A percentile compares a stretch with the other conserved stretches of the same genome.
These are phyloP conservation scores for Lentinula novae-zelandiae DNA, from an alignment of 1,284 basidiomycete genomes.

Conservation along the genomic window DNA sequence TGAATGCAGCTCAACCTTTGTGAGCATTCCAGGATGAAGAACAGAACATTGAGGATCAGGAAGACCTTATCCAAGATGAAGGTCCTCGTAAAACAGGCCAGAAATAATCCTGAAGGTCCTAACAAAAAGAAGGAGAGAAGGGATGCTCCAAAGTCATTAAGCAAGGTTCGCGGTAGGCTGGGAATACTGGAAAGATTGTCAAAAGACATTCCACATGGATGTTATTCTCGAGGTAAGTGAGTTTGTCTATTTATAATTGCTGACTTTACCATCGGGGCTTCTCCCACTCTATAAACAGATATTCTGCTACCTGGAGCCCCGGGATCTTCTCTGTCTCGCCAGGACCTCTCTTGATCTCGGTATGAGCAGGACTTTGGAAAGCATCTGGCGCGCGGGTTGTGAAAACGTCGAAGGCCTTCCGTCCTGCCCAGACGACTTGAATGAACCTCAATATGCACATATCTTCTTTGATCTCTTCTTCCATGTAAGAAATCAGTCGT, in stretches of 20 bases:
- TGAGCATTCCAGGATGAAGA: neutral
- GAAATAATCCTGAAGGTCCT: too few relatives aligned
- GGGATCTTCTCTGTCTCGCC: conserved; percentile 25
- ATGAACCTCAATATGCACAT: conserved; percentile 10
- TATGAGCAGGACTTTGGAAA: conserved; percentile 18
- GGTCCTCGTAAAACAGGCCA: too few relatives aligned
- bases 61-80: too few relatives aligned
- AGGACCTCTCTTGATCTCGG: conserved; percentile 26
- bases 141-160: neutral
- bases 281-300: conserved; percentile 14
- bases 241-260: neutral
- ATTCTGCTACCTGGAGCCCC: conserved; percentile 21
- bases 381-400: conserved; percentile 19
- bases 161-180: conserved; percentile 1
- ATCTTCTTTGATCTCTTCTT: conserved; percentile 5
- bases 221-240: conserved; percentile 4
- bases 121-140: neutral
- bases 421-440: conserved; percentile 7
- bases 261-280: neutral
- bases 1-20: too few relatives aligned
- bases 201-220: conserved; percentile 2
- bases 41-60: neutral
- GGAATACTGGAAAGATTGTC: conserved; percentile 1
- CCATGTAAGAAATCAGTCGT: conserved; percentile 1
- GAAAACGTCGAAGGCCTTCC: conserved; percentile 2